Base-by-base conservation (phyloP, 768 basidiomycete genomes). In the Rhizopogon vesiculosus region DNA sequence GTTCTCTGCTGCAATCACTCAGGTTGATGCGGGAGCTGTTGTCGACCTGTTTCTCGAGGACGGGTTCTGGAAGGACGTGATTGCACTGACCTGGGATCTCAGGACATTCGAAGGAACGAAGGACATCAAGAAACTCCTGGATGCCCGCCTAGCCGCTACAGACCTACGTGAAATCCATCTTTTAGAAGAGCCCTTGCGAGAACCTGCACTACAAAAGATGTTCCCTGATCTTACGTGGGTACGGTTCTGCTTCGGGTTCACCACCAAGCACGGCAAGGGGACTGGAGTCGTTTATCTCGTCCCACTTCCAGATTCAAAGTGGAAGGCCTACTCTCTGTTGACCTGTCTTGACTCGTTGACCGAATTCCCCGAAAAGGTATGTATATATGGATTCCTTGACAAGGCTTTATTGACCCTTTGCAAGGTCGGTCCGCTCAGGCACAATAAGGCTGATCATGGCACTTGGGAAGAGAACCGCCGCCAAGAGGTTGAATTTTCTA, bases 271-370 rank as follows among this genome's bases (percentile, higher is more conserved):
- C 1, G 87, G 84, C 0, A 64, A 74, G 13, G 81, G 77, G 8
- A 77, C 78, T 0, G 87, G 78, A 1, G 70, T 87, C 13, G 75
- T 77, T 16, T 74, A 84, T 42, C 74, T 88, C 3, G 74, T 84
- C 0, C 85, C 82, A 0, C 57, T 63, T 2, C 71, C 74, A 2
- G 62, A 59, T 31, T 64, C 68, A 15, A 62, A 50, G 72, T 89
- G 88, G 88, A 84, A 80, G 64, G 84, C 83, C 0, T 78, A 83
- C 59, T 73, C 72, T 5, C 59, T 87, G 10, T 84, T 78, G 60
- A 89, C 87, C 0, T 78, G 79, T 53, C 71, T 90, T 22, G 80
- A 85, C 25, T 78, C 76, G 33, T 68, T 89, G 60, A 79, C 82
- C 31, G 80, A 72, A 5, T 76, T 76, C 61, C 83, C 82, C 0